Evolutionary conservation across 768 basidiomycete genomes (phyloP), one percentile per base, ranked within the genome.

Genomic region (Tricholoma terreum): DNA sequence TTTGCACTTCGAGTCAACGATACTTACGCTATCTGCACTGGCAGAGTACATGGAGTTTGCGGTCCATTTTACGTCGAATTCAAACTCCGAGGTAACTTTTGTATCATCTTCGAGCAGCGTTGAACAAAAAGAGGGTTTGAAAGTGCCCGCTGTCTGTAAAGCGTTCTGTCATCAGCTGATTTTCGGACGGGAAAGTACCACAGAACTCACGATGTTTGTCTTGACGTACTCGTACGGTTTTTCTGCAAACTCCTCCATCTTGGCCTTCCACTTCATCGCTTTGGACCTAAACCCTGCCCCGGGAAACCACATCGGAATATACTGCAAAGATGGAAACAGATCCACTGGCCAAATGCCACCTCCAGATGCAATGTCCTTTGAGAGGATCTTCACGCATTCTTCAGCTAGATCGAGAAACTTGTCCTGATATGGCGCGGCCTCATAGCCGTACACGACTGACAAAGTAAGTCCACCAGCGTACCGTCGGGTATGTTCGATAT

Each of bases 1-100:
- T 31, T 30, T 27, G 0, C 27, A 17, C n/a, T 8, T 10, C 27
- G 2, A 31, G 6, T 2, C 50, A 61, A 45, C 22, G 19, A 8
- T 35, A 63, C 69, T n/a, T 46, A 85, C 87, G 0, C 86, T 88
- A 62, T 89, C 87, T 35, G 81, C 75, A 61, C 85, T 85, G 14
- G 80, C 83, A 6, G 78, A 73, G 66, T 87, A 90, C 86, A 91
- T 89, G 30, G 88, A 90, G 67, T 90, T 90, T n/a, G 90, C 89
- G 1, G 86, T 84, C 87, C 88, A 89, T 57, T 87, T 85, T 46
- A 90, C 74, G 61, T 91, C 89, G 59, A 84, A 84, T 63, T 88
- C 85, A 45, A 79, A 80, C 57, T 78, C 65, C 6, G 76, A 68
- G 31, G 68, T 70, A 36, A 69, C 56, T 49, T 73, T 74, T 59